A percentile compares a stretch with the other conserved stretches of the same genome.
Conservation (phyloP, 2,329 filamentous ascomycete genomes). For the Penicillium sp. region DNA sequence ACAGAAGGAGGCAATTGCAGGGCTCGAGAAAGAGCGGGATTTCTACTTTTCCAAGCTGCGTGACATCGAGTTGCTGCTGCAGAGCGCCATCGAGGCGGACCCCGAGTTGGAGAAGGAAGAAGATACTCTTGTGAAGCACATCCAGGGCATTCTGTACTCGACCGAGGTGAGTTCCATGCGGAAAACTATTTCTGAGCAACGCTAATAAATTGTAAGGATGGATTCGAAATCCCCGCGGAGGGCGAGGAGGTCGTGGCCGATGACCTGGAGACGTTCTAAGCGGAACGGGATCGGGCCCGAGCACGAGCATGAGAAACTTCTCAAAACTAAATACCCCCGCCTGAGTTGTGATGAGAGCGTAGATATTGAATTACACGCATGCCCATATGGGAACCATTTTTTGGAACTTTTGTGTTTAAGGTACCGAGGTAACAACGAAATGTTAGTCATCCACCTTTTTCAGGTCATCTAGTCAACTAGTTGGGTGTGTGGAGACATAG, state of each 20-base stretch:
- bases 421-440: too few relatives aligned
- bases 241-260: conserved; percentile 56
- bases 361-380: conserved; percentile 7
- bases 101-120: conserved; percentile 93
- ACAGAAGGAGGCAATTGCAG: conserved; percentile 91
- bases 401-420: not conserved
- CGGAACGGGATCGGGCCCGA: not conserved
- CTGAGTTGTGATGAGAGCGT: conserved; percentile 6
- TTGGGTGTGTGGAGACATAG: not conserved
- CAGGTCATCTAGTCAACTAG: too few relatives aligned
- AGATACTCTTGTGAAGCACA: conserved; percentile 85
- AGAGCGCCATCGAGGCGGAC: conserved; percentile 87
- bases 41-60: conserved; percentile 99
- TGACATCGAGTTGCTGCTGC: conserved; percentile 91
- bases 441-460: too few relatives aligned
- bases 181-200: not conserved
- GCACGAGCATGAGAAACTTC: conserved; percentile 9
- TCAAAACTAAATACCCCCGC: conserved; percentile 23
- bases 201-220: conserved; percentile 24
- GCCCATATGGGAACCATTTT: not conserved
- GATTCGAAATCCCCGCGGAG: conserved; percentile 74
- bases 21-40: conserved; percentile 91
- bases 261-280: conserved; percentile 41
- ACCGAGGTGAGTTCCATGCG: conserved; percentile 61
- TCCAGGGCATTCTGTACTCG: conserved; percentile 94